These are phyloP conservation scores for Zostera marina DNA, from an alignment of 116 monocot species.

Conservation along the genomic window DNA sequence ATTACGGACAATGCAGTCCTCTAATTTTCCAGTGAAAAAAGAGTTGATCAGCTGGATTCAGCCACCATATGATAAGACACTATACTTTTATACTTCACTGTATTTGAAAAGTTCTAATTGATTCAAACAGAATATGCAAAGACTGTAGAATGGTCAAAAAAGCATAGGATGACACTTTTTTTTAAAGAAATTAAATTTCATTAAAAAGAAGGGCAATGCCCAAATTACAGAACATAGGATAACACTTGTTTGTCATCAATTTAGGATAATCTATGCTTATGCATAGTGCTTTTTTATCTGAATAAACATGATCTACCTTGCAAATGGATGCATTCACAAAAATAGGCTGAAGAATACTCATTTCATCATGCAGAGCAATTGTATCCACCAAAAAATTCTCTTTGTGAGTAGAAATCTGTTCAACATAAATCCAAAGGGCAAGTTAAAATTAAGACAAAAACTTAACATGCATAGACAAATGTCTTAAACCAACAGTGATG, in stretches of 20 bases:
- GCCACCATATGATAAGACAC: too few relatives aligned
- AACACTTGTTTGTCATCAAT: background rate
- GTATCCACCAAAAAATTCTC: conserved; percentile 85
- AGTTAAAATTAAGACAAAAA: background rate
- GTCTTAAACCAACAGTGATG: background rate
- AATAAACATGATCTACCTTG: conserved; percentile 33
- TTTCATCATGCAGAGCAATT: conserved; percentile 77
- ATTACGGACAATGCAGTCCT: too few relatives aligned
- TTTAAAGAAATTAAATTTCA: too few relatives aligned
- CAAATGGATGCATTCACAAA: conserved; percentile 76
- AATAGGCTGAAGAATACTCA: conserved; percentile 51
- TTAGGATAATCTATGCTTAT: background rate
- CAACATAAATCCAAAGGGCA: background rate
- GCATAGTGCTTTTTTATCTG: background rate
- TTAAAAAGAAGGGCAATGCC: too few relatives aligned
- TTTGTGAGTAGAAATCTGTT: conserved; percentile 69
- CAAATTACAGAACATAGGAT: too few relatives aligned
- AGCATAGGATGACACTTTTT: background rate
- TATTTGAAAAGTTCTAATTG: too few relatives aligned
- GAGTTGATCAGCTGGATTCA: too few relatives aligned
- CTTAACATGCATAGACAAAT: background rate
- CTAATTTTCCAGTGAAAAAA: too few relatives aligned
- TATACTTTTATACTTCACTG: too few relatives aligned
- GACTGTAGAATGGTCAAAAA: too few relatives aligned
- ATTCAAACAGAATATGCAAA: too few relatives aligned